These are phyloP conservation scores for Cladosporium velox DNA, from an alignment of 2,329 filamentous ascomycete species.

Conservation along the genomic window DNA sequence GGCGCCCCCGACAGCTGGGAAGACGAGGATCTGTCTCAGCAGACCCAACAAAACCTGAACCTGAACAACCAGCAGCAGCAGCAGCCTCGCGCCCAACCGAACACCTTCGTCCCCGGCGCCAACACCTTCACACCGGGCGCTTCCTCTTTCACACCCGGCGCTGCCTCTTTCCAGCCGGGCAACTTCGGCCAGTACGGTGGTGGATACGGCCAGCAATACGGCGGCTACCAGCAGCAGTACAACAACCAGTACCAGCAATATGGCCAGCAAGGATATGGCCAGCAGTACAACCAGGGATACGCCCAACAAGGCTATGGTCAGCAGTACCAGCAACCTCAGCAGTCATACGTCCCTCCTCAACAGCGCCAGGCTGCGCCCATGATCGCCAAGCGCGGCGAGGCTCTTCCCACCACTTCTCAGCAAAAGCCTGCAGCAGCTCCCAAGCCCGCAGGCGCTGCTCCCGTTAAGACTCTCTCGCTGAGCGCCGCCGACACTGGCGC, in stretches of 20 bases:
- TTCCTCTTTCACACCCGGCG: conserved; percentile 39
- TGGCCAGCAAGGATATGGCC: conserved; percentile 27
- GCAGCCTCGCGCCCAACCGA: conserved; percentile 19
- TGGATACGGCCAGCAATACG: conserved; percentile 33
- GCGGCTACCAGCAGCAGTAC: conserved; percentile 41
- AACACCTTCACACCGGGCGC: conserved; percentile 36
- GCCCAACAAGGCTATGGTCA: conserved; percentile 42
- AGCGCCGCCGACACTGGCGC: conserved; percentile 63
- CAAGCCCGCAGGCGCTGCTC: conserved; percentile 40
- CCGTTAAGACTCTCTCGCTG: conserved; percentile 55
- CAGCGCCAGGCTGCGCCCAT: conserved; percentile 57
- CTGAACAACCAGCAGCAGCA: conserved; percentile 29
- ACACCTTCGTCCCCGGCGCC: conserved; percentile 22
- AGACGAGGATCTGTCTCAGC: conserved; percentile 43
- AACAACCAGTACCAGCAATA: conserved; percentile 37
- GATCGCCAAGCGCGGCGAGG: conserved; percentile 63
- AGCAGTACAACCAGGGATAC: conserved; percentile 49
- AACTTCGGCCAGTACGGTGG: conserved; percentile 38
- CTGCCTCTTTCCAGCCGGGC: conserved; percentile 40
- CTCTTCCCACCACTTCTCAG: conserved; percentile 52
- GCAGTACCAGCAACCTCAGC: conserved; percentile 48
- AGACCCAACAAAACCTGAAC: conserved; percentile 43
- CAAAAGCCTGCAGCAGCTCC: conserved; percentile 47
- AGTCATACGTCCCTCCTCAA: conserved; percentile 53
- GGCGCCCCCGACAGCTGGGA: conserved; percentile 74